Evolutionary conservation across 179 eudicot genomes (phyloP).

Genomic region (Silene vulgaris): DNA sequence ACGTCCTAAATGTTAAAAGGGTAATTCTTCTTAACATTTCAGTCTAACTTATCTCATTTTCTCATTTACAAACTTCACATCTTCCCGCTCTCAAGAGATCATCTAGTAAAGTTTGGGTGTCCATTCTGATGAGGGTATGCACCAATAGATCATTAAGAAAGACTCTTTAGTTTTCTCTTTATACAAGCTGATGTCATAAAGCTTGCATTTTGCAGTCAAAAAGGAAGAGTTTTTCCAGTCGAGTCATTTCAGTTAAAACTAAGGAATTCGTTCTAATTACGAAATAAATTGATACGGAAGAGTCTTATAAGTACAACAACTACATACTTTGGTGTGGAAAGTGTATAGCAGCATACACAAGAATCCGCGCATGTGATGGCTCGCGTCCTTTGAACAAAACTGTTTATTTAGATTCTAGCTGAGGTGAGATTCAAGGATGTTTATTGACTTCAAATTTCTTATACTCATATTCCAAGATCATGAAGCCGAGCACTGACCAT

Average conservation of each 20-base stretch:
- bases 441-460: not conserved
- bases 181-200: not conserved
- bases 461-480: not conserved
- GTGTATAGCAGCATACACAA: not conserved
- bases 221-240: not conserved
- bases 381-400: no score
- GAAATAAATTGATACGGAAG: not conserved
- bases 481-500: not conserved
- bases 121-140: not conserved
- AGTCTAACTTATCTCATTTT: not conserved
- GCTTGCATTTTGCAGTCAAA: conserved; percentile 12
- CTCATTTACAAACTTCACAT: not conserved
- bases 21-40: not conserved
- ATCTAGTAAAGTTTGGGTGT: not conserved
- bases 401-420: not conserved
- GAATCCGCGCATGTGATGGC: not conserved
- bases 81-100: not conserved
- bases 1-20: not conserved
- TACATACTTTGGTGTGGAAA: not conserved
- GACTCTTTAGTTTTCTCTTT: conserved; percentile 1
- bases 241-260: not conserved
- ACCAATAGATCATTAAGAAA: not conserved
- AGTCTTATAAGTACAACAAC: not conserved
- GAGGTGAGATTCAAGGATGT: not conserved
- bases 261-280: not conserved